These are phyloP conservation scores for Stipa capillata DNA, from an alignment of 176 grass and related monocot genomes.

Conservation along the genomic window DNA sequence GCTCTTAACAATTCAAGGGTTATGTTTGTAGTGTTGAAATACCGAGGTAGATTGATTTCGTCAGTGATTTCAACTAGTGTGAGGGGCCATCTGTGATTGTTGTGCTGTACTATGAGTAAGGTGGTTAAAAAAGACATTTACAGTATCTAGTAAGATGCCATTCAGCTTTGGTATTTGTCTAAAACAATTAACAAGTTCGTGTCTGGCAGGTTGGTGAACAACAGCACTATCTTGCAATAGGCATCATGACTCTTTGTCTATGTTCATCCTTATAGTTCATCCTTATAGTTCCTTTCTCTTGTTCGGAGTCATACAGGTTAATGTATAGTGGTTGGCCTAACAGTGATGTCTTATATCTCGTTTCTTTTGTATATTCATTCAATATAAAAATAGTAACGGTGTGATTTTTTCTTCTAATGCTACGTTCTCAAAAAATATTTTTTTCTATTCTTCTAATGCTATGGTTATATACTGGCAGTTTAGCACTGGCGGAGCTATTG, in stretches of 20 bases:
- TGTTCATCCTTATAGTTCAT: background rate
- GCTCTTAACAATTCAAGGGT: background rate
- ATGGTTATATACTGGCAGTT: background rate
- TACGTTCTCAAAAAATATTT: too few relatives aligned
- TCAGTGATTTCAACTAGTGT: background rate
- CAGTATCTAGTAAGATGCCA: background rate
- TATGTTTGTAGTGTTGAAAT: background rate
- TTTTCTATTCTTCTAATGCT: background rate
- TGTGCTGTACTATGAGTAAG: background rate
- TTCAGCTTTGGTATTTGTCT: background rate
- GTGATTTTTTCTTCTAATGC: constrained; percentile 10
- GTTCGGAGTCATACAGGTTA: background rate
- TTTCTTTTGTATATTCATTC: background rate
- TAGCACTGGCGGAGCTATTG: background rate
- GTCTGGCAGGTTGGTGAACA: background rate
- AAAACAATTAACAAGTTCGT: background rate
- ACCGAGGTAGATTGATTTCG: background rate
- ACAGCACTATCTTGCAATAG: background rate
- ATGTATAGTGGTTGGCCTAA: background rate
- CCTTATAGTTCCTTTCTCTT: too few relatives aligned
- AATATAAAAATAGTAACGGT: background rate
- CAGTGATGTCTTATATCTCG: background rate
- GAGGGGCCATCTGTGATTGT: background rate
- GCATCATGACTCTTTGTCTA: constrained; percentile 7
- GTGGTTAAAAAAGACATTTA: background rate